Conservation (phyloP, 164 flowering plant genomes). For the Piper longum region DNA sequence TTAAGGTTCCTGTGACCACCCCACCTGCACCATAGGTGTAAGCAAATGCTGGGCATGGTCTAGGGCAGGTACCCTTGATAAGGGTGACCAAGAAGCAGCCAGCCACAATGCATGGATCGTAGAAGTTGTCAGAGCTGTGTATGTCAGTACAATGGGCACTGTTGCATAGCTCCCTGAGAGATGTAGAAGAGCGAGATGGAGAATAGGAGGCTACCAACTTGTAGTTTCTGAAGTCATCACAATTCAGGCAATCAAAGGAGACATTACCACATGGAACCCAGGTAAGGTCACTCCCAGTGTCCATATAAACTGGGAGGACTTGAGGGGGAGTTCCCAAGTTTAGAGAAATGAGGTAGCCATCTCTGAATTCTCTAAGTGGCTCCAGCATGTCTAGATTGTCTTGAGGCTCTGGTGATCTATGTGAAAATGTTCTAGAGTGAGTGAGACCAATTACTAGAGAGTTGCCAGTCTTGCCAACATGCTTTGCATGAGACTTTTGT, state of each 20-base stretch:
- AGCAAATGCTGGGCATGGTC: constrained; percentile 71
- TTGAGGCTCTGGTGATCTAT: constrained; percentile 13
- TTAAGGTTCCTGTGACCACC: constrained; percentile 33
- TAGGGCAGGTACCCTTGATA: constrained; percentile 29
- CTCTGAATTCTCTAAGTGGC: constrained; percentile 51
- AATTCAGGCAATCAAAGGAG: constrained; percentile 57
- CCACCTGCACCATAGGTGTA: constrained; percentile 62
- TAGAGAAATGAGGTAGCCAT: constrained; percentile 53
- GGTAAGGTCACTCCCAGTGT: constrained; percentile 73
- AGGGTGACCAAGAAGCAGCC: constrained; percentile 51
- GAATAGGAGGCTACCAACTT: constrained; percentile 29
- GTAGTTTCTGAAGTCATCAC: constrained; percentile 37
- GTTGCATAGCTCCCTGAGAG: constrained; percentile 35
- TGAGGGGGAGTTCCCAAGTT: constrained; percentile 61
- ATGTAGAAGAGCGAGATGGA: constrained; percentile 41
- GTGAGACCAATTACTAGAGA: constrained; percentile 40
- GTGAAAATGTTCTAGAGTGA: constrained; percentile 19
- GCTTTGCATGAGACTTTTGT: constrained; percentile 23
- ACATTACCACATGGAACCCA: constrained; percentile 77
- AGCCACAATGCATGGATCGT: constrained; percentile 42
- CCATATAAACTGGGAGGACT: constrained; percentile 52
- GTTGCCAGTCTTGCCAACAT: not conserved
- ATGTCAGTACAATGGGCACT: constrained; percentile 39
- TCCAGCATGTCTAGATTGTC: constrained; percentile 28
- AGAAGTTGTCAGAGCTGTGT: constrained; percentile 49